These are phyloP conservation scores for Candida sojae DNA, from an alignment of 1,139 yeast species.

Conservation along the genomic window DNA sequence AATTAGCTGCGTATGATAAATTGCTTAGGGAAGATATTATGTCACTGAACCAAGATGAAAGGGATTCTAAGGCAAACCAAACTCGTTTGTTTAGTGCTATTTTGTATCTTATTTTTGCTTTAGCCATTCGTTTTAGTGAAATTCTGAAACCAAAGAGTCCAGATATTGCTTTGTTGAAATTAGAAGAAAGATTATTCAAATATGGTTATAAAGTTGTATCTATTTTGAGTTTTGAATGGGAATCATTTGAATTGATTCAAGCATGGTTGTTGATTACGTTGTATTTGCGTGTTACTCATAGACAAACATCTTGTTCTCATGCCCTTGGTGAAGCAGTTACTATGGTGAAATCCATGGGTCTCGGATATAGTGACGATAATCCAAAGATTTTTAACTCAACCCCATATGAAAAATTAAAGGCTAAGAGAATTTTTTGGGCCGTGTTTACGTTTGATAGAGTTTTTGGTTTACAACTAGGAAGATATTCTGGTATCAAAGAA, in stretches of 20 bases:
- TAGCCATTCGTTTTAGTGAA: slow-evolving; percentile 56
- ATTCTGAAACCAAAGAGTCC: slow-evolving; percentile 42
- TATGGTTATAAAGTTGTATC: slow-evolving; percentile 49
- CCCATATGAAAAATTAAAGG: slow-evolving; percentile 51
- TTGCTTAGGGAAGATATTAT: slow-evolving; percentile 12
- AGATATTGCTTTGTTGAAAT: slow-evolving; percentile 24
- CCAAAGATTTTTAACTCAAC: slow-evolving; percentile 23
- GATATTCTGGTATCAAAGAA: slow-evolving; percentile 44
- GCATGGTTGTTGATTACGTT: slow-evolving; percentile 58
- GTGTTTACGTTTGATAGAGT: slow-evolving; percentile 58
- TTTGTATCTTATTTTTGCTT: slow-evolving; percentile 50
- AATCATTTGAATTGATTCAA: slow-evolving; percentile 64
- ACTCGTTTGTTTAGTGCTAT: slow-evolving; percentile 54
- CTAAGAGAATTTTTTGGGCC: slow-evolving; percentile 58
- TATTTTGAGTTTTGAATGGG: slow-evolving; percentile 65
- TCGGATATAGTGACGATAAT: slow-evolving; percentile 30
- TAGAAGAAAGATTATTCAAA: slow-evolving; percentile 57
- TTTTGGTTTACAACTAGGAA: slow-evolving; percentile 57
- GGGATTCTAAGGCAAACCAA: slow-evolving; percentile 28
- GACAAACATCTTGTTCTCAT: slow-evolving; percentile 57
- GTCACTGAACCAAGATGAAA: slow-evolving; percentile 13
- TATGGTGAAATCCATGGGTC: slow-evolving; percentile 60
- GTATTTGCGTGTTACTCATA: slow-evolving; percentile 55
- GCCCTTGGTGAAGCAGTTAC: slow-evolving; percentile 57
- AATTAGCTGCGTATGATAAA: slow-evolving; percentile 39